These are phyloP conservation scores for Penicillium sp. DNA, from an alignment of 2,329 filamentous ascomycete species.

Conservation along the genomic window DNA sequence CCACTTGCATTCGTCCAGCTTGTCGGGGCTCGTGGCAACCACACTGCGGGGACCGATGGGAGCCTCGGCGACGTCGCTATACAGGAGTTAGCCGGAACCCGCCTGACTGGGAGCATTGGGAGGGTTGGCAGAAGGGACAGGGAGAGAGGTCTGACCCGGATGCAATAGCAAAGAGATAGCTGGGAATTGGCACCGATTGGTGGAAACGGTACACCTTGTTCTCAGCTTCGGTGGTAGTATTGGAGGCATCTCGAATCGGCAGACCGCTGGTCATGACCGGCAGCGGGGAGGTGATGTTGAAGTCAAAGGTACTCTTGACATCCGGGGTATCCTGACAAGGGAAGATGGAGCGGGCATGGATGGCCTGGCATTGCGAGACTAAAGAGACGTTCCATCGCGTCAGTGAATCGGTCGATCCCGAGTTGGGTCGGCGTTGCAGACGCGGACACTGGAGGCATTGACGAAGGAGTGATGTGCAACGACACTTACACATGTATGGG, in stretches of 20 bases:
- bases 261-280: conserved; percentile 91
- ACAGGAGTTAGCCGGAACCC: too few relatives aligned
- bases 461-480: neutral
- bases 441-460: neutral
- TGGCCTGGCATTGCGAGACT: conserved; percentile 93
- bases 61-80: conserved; percentile 82
- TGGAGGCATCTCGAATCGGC: conserved; percentile 45
- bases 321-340: conserved; percentile 97
- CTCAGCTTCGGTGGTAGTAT: conserved; percentile 49
- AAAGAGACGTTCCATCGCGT: neutral
- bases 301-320: conserved; percentile 90
- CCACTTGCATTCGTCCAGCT: conserved; percentile 76
- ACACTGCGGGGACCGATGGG: conserved; percentile 77
- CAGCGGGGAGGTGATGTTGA: conserved; percentile 77
- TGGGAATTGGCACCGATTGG: conserved; percentile 87
- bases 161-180: conserved; percentile 90
- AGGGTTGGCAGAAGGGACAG: too few relatives aligned
- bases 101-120: too few relatives aligned
- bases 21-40: conserved; percentile 83
- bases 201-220: conserved; percentile 72
- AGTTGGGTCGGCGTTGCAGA: too few relatives aligned
- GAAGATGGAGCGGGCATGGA: conserved; percentile 87
- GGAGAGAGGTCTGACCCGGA: conserved; percentile 37
- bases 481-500: conserved; percentile 71
- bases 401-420: too few relatives aligned